Base-by-base conservation (phyloP, 2,329 filamentous ascomycete genomes). In the Cytospora schulzeri region DNA sequence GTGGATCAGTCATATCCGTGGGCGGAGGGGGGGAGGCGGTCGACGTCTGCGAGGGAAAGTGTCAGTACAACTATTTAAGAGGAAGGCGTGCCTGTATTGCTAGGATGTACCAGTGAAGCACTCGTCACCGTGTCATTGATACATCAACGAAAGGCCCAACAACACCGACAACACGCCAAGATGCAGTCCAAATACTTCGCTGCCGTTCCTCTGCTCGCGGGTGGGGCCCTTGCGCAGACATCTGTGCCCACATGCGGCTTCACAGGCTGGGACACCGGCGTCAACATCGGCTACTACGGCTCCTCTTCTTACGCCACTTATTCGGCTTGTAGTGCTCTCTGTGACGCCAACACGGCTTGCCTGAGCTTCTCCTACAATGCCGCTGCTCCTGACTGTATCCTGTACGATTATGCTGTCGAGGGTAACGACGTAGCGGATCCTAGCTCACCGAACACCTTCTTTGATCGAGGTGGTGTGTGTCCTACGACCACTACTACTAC, bases 351-450 rank as follows among this genome's bases (percentile, higher is more conserved):
- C 58, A 48, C 55, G 0, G 62, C 54, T 19, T 66, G 65, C 29
- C n/a, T 66, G 31, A 65, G 62, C 51, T 66, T 66, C n/a, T 63
- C 65, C 3, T 66, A 66, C 38, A 63, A 66, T 41, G 28, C 65
- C 9, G 65, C 62, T 9, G 65, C 62, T 1, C 63, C 62, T 5
- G 64, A 66, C 22, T 66, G 65, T 22, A 66, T 66, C 11, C 62
- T 66, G 24, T 66, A 66, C 28, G n/a, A 52, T 28, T 66, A 66
- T 26, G 31, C 35, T 6, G 65, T 66, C 4, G 65, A 66, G 62
- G 65, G 65, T 15, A 66, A 73, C 33, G 63, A 69, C 48, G 70
- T 77, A 8, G 69, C 76, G 14, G 71, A 76, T 14, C 68, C 70
- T 5, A 51, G 57, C 0, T 74, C 74, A 0, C 73, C 73, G 8